Conservation (phyloP, 371 early-diverging fungal species). For the Umbelopsis sp. region DNA sequence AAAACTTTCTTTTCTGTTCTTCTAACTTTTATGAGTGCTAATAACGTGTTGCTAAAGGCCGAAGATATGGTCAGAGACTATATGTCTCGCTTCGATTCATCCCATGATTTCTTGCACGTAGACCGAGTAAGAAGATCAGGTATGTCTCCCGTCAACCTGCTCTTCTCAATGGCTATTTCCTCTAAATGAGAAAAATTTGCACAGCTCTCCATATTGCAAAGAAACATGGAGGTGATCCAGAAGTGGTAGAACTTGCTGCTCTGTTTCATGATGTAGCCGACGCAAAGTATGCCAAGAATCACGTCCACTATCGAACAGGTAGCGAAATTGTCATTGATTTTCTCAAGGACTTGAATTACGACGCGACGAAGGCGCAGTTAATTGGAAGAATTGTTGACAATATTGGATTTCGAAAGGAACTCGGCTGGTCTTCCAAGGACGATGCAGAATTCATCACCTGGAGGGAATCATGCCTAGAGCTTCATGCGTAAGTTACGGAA, state of each 20-base stretch:
- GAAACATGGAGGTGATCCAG: conserved; percentile 47
- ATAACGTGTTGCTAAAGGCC: conserved; percentile 23
- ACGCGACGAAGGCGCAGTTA: conserved; percentile 41
- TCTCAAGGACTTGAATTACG: conserved; percentile 40
- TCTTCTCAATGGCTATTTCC: background rate
- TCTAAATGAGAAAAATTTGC: background rate
- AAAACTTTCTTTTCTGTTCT: background rate
- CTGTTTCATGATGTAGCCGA: conserved; percentile 82
- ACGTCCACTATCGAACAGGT: conserved; percentile 48
- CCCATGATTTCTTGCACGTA: conserved; percentile 82
- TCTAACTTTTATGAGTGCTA: conserved; percentile 9
- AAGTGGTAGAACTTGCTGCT: conserved; percentile 72
- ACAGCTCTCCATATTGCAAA: conserved; percentile 47
- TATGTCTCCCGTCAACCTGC: conserved; percentile 21
- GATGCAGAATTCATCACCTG: conserved; percentile 41
- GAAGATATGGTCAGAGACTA: conserved; percentile 64
- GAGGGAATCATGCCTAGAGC: conserved; percentile 62
- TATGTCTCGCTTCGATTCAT: conserved; percentile 71
- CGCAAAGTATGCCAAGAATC: conserved; percentile 61
- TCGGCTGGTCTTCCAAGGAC: conserved; percentile 53
- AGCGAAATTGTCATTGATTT: conserved; percentile 50
- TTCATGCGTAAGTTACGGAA: conserved; percentile 54
- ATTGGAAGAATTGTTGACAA: conserved; percentile 67
- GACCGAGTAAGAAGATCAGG: conserved; percentile 73
- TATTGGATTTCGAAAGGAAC: conserved; percentile 76